phyloP scores from a whole-genome alignment of 352 stramenopile genomes.

The Globisporangium radiosum region DNA sequence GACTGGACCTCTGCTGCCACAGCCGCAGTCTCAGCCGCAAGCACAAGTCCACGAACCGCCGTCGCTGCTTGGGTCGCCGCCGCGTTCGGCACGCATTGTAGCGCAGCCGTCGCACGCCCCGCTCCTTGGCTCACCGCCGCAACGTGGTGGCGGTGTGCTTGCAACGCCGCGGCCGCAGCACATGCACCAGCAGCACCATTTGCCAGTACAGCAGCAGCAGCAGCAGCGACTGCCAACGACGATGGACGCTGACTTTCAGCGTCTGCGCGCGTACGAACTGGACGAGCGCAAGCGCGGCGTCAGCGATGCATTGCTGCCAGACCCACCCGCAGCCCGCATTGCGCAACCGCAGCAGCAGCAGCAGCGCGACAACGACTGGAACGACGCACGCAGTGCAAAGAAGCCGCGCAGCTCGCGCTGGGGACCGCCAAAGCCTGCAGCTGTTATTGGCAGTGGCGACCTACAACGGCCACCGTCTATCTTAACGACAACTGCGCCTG shows the following conservation, averaged over 20 bases:
- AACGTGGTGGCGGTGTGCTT: not conserved
- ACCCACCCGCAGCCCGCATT: constrained; percentile 7
- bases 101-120: not conserved
- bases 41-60: too few relatives aligned
- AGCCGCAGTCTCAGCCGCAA: too few relatives aligned
- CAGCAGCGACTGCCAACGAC: not conserved
- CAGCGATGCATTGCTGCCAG: constrained; percentile 1
- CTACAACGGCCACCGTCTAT: too few relatives aligned
- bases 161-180: too few relatives aligned
- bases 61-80: constrained; percentile 6
- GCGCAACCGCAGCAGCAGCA: constrained; percentile 20
- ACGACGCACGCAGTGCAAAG: constrained; percentile 44
- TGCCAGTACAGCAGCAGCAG: not conserved
- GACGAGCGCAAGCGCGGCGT: constrained; percentile 7
- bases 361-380: constrained; percentile 19
- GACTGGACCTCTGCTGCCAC: too few relatives aligned
- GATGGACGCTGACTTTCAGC: constrained; percentile 3
- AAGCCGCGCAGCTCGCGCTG: constrained; percentile 64
- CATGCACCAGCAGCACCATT: not conserved
- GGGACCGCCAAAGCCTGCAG: constrained; percentile 37
- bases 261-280: constrained; percentile 1
- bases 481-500: constrained; percentile 1
- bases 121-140: not conserved
- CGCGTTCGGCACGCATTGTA: not conserved
- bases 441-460: constrained; percentile 10